Percentiles rank a stretch among this genome's conserved stretches.
phyloP scores from a whole-genome alignment of 1,284 basidiomycete species.

The Cryptococcus sp. region DNA sequence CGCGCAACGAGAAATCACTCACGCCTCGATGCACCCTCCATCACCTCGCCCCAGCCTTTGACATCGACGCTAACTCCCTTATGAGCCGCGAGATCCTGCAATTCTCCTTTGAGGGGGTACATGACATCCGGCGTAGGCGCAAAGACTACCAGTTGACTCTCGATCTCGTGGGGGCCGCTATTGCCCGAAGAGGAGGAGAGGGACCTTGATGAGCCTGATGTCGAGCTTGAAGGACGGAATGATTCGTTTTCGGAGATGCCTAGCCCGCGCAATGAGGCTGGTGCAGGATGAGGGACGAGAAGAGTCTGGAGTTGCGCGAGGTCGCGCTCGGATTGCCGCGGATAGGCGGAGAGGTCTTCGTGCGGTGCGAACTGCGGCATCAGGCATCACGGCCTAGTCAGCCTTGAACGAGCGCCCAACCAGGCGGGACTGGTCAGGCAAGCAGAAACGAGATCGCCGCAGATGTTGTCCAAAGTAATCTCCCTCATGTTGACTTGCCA shows the following conservation, averaged over 20 bases:
- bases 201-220: neutral
- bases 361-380: conserved; percentile 78
- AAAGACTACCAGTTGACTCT: conserved; percentile 69
- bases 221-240: conserved; percentile 9
- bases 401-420: neutral
- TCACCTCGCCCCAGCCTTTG: conserved; percentile 68
- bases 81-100: conserved; percentile 73
- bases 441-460: neutral
- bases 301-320: conserved; percentile 63
- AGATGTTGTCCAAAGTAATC: neutral
- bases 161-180: neutral
- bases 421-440: neutral
- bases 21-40: conserved; percentile 53
- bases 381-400: neutral
- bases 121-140: conserved; percentile 74
- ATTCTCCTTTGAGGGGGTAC: conserved; percentile 78
- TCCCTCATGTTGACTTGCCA: neutral
- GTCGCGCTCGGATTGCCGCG: conserved; percentile 67
- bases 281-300: conserved; percentile 51
- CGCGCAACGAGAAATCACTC: conserved; percentile 20
- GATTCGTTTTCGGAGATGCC: conserved; percentile 41
- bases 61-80: conserved; percentile 89
- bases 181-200: neutral
- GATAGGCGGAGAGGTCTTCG: conserved; percentile 90
- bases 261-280: conserved; percentile 28